A percentile compares a stretch with the other conserved stretches of the same genome.
phyloP scores from a whole-genome alignment of 2,329 filamentous ascomycete genomes.

The Paecilomyces niveus region DNA sequence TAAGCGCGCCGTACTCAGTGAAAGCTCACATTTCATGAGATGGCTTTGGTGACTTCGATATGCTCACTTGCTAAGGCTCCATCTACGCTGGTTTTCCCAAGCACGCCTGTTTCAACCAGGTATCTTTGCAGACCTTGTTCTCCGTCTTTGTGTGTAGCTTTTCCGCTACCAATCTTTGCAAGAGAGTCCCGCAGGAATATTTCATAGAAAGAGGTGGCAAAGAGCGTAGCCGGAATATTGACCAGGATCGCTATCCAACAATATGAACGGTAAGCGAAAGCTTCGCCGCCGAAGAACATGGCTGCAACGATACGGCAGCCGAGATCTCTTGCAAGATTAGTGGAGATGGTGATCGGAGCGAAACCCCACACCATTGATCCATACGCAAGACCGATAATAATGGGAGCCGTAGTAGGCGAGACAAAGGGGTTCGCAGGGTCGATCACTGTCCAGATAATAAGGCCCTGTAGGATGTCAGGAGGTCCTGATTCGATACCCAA shows the following conservation, averaged over 20 bases:
- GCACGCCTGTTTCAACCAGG: constrained; percentile 28
- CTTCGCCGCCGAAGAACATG: constrained; percentile 50
- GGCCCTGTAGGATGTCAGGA: constrained; percentile 23
- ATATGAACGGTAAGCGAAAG: constrained; percentile 41
- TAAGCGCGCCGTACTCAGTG: too few relatives aligned
- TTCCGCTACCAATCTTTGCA: constrained; percentile 44
- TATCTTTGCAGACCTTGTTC: constrained; percentile 44
- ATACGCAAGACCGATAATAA: constrained; percentile 51
- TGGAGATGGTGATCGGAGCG: constrained; percentile 47
- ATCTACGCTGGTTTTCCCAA: constrained; percentile 4
- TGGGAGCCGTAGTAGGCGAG: constrained; percentile 40
- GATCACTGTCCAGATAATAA: constrained; percentile 52
- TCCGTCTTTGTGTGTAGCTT: constrained; percentile 44
- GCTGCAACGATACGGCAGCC: constrained; percentile 54
- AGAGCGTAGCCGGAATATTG: constrained; percentile 51
- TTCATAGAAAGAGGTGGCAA: constrained; percentile 51
- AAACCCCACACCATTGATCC: constrained; percentile 52
- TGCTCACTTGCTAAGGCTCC: constrained; percentile 3
- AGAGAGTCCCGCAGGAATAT: constrained; percentile 48
- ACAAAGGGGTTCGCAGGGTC: constrained; percentile 56
- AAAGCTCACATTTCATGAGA: background rate
- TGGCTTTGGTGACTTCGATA: background rate
- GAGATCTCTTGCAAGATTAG: constrained; percentile 53
- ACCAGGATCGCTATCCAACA: constrained; percentile 49
- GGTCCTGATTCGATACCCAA: background rate